Percentiles rank a stretch among this genome's conserved stretches.
phyloP scores from a whole-genome alignment of 495 filamentous ascomycete genomes.

The Penicillium waksmanii region DNA sequence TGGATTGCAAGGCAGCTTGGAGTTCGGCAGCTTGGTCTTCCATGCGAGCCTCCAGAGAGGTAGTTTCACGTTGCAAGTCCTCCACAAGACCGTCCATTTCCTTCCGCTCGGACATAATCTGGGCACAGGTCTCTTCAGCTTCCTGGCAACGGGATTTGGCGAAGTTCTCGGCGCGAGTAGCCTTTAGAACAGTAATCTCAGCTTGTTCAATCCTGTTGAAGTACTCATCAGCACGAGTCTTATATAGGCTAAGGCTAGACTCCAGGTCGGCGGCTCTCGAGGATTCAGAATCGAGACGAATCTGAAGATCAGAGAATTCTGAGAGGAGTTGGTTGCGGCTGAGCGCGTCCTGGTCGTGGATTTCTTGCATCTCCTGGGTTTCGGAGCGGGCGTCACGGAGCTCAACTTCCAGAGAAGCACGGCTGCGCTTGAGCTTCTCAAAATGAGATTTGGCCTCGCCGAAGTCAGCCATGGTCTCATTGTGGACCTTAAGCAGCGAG shows the following conservation, averaged over 20 bases:
- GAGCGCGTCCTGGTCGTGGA: slow-evolving; percentile 80
- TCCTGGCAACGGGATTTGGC: slow-evolving; percentile 86
- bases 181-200: slow-evolving; percentile 93
- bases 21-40: slow-evolving; percentile 93
- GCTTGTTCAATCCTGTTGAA: slow-evolving; percentile 98
- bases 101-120: slow-evolving; percentile 90
- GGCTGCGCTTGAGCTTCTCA: slow-evolving; percentile 81
- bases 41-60: slow-evolving; percentile 85
- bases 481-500: slow-evolving; percentile 80
- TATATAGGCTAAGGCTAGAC: slow-evolving; percentile 86
- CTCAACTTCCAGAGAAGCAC: slow-evolving; percentile 82
- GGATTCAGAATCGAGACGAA: slow-evolving; percentile 85
- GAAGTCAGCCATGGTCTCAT: slow-evolving; percentile 81
- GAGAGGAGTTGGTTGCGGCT: slow-evolving; percentile 86
- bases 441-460: slow-evolving; percentile 82
- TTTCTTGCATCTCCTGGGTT: slow-evolving; percentile 73
- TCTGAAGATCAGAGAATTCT: slow-evolving; percentile 93
- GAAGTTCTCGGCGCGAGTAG: slow-evolving; percentile 88
- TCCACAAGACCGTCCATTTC: slow-evolving; percentile 87
- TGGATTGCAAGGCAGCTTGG: slow-evolving; percentile 81
- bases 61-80: slow-evolving; percentile 86
- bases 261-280: slow-evolving; percentile 83
- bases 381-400: slow-evolving; percentile 83
- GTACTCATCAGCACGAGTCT: slow-evolving; percentile 92
- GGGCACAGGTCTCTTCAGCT: slow-evolving; percentile 87